Percentiles rank a stretch among this genome's conserved stretches.
These are phyloP conservation scores for Immersiporthe knoxdaviesiana DNA, from an alignment of 2,329 filamentous ascomycete species.

Conservation along the genomic window DNA sequence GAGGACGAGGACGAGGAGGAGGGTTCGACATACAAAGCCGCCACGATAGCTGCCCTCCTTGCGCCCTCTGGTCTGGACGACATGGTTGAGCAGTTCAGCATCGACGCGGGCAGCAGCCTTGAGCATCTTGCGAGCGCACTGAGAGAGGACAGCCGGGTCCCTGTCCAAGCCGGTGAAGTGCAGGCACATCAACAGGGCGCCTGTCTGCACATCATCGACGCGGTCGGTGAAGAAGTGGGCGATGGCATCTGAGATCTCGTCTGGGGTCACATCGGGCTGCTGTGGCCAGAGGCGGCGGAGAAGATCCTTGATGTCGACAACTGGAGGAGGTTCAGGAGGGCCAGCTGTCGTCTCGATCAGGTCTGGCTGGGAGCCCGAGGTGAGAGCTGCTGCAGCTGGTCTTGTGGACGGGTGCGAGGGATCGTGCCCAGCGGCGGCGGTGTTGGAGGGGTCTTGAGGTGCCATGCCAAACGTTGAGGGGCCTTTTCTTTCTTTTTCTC, in stretches of 20 bases:
- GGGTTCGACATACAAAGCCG: constrained; percentile 68
- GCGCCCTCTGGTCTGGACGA: constrained; percentile 63
- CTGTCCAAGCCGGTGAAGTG: constrained; percentile 90
- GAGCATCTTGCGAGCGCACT: constrained; percentile 84
- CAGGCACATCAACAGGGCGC: constrained; percentile 84
- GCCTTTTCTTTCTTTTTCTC: not conserved
- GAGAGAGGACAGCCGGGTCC: constrained; percentile 81
- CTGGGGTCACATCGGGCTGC: constrained; percentile 62
- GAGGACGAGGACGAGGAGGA: constrained; percentile 2
- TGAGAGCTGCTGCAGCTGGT: not conserved
- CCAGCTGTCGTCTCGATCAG: constrained; percentile 23
- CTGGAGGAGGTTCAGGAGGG: constrained; percentile 28
- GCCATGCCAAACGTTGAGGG: not conserved
- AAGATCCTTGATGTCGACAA: constrained; percentile 69
- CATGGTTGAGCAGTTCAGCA: constrained; percentile 58
- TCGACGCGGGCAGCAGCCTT: constrained; percentile 76
- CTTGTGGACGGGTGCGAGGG: not conserved
- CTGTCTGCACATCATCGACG: constrained; percentile 85
- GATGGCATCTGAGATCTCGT: constrained; percentile 88
- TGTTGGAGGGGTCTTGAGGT: not conserved
- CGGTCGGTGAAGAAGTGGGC: constrained; percentile 89
- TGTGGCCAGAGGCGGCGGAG: constrained; percentile 70
- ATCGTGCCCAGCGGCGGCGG: not conserved
- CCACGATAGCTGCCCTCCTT: constrained; percentile 77
- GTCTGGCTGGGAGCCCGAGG: constrained; percentile 23